Evolutionary conservation across 31 red algal species (phyloP).

Genomic region (Asparagopsis taxiformis): DNA sequence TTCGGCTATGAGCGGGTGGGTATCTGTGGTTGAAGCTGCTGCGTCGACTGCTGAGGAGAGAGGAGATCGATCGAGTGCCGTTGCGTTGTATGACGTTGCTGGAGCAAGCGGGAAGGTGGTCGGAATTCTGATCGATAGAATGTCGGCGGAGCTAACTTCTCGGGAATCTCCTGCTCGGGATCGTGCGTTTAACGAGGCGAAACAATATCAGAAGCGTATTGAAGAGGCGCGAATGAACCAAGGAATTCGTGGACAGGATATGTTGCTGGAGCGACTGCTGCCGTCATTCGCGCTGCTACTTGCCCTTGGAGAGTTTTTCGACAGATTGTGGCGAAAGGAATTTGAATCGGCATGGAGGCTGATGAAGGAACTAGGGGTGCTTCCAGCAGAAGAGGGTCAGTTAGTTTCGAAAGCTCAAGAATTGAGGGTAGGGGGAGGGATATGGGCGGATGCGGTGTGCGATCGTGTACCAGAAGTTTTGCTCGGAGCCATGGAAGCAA

Average conservation of each 20-base stretch:
- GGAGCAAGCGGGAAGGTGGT: constrained; percentile 42
- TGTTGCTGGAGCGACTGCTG: constrained; percentile 12
- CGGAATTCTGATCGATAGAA: constrained; percentile 23
- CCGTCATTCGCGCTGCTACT: constrained; percentile 34
- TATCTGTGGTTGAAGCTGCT: constrained; percentile 35
- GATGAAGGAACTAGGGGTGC: constrained; percentile 20
- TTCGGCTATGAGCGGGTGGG: constrained; percentile 17
- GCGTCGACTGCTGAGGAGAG: constrained; percentile 39
- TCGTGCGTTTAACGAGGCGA: constrained; percentile 1
- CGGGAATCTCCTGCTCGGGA: background rate
- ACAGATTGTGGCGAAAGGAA: constrained; percentile 26
- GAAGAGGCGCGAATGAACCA: constrained; percentile 4
- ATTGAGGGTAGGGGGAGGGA: constrained; percentile 27
- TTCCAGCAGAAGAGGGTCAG: constrained; percentile 35
- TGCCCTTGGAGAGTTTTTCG: constrained; percentile 41
- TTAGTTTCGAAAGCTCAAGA: constrained; percentile 35
- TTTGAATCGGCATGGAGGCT: constrained; percentile 17
- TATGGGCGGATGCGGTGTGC: constrained; percentile 35
- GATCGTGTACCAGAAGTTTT: constrained; percentile 45
- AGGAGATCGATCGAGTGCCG: constrained; percentile 34
- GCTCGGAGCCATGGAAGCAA: constrained; percentile 37
- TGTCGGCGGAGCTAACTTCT: constrained; percentile 18
- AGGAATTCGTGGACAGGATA: background rate
- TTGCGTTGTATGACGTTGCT: constrained; percentile 24
- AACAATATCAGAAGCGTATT: constrained; percentile 19